Conservation (phyloP, 257 asterid genomes). For the Solanum sejunctum region DNA sequence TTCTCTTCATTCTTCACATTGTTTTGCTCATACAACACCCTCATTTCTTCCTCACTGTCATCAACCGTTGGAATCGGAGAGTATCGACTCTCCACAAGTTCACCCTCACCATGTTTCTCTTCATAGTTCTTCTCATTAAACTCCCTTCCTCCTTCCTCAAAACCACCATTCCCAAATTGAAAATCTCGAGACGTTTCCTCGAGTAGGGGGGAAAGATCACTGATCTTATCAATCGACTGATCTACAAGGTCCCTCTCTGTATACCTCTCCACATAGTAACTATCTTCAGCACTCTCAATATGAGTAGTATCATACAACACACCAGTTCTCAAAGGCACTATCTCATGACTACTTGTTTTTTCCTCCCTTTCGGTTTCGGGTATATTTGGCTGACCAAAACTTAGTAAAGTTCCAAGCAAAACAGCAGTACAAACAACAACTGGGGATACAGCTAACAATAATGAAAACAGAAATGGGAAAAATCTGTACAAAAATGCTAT, state of each 20-base stretch:
- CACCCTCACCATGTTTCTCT: conserved; percentile 12
- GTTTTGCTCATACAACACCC: neutral
- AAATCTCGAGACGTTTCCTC: conserved; percentile 24
- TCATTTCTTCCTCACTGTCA: conserved; percentile 5
- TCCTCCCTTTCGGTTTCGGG: conserved; percentile 74
- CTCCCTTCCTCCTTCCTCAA: conserved; percentile 17
- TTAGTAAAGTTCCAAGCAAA: conserved; percentile 76
- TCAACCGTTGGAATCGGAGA: conserved; percentile 13
- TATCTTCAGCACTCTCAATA: conserved; percentile 33
- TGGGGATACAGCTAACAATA: conserved; percentile 72
- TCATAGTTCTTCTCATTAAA: conserved; percentile 2
- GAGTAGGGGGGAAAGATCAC: conserved; percentile 19
- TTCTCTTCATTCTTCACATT: conserved; percentile 22
- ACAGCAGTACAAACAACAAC: conserved; percentile 76
- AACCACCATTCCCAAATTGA: conserved; percentile 21
- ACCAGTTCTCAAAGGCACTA: conserved; percentile 26
- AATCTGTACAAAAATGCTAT: conserved; percentile 52
- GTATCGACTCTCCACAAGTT: conserved; percentile 14
- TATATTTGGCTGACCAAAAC: conserved; percentile 67
- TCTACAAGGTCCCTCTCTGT: conserved; percentile 15
- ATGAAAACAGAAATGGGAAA: conserved; percentile 61
- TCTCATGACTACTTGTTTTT: conserved; percentile 17
- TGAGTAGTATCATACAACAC: conserved; percentile 19
- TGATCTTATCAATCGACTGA: conserved; percentile 8
- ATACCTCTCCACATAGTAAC: conserved; percentile 32